Conservation (phyloP, 352 stramenopile species). For the Globisporangium barbulae region DNA sequence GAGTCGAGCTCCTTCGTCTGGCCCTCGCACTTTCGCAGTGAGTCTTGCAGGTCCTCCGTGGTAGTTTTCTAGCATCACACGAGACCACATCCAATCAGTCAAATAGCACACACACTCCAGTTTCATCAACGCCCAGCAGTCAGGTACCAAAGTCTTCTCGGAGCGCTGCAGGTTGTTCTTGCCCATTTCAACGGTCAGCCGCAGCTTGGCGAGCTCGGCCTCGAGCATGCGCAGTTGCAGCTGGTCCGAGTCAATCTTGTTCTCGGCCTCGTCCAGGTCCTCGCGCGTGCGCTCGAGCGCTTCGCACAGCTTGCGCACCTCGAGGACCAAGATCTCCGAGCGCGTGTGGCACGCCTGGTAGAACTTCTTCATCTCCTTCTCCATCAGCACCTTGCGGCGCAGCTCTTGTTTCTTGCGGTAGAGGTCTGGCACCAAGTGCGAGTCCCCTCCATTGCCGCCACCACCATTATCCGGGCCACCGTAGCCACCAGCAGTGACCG, state of each 20-base stretch:
- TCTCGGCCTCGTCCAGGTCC: conserved; percentile 60
- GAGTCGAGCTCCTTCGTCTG: conserved; percentile 34
- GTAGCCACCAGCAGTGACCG: conserved; percentile 11
- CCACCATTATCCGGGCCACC: background rate
- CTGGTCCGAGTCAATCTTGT: conserved; percentile 72
- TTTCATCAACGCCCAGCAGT: background rate
- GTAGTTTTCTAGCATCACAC: conserved; percentile 38
- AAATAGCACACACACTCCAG: background rate
- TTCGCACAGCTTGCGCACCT: conserved; percentile 53
- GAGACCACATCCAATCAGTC: background rate
- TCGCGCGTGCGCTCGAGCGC: conserved; percentile 38
- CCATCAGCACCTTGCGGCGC: conserved; percentile 62
- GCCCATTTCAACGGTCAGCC: conserved; percentile 54
- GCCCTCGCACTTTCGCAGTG: conserved; percentile 23
- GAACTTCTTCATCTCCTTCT: conserved; percentile 74
- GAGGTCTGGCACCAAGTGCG: conserved; percentile 48
- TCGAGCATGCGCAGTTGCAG: conserved; percentile 60
- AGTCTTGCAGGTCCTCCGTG: conserved; percentile 48
- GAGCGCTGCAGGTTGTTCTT: conserved; percentile 46
- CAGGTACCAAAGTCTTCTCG: conserved; percentile 47
- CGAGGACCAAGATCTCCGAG: conserved; percentile 49
- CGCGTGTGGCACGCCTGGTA: conserved; percentile 56
- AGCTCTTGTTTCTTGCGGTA: conserved; percentile 73
- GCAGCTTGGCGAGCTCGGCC: conserved; percentile 60
- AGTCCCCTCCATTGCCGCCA: conserved; percentile 21